Conservation (phyloP, 106 monocot species). For the Vanilla planifolia region DNA sequence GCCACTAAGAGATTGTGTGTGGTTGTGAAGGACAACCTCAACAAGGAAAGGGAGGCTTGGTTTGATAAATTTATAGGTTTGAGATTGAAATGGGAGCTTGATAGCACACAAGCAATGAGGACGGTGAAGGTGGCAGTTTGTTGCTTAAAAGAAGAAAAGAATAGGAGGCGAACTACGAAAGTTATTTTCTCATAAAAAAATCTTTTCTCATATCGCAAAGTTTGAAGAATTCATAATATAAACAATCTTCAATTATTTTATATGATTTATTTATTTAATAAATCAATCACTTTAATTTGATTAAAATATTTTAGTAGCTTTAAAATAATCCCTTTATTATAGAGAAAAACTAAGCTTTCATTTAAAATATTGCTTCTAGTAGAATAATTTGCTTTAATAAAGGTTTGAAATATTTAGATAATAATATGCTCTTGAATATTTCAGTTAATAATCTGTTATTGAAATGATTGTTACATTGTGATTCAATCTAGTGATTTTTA, state of each 20-base stretch:
- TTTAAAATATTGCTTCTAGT: no score
- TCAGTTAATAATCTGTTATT: no score
- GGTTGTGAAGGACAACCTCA: slow-evolving; percentile 4
- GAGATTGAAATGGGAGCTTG: slow-evolving; percentile 20
- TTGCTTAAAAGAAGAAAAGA: slow-evolving; percentile 29
- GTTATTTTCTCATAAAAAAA: slow-evolving; percentile 5
- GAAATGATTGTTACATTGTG: no score
- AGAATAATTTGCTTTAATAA: no score
- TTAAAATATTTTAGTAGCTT: no score
- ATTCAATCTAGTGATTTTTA: no score
- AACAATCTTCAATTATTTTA: neutral
- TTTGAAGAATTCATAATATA: neutral
- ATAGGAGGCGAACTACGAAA: slow-evolving; percentile 25
- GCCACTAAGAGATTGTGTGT: neutral
- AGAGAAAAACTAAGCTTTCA: no score
- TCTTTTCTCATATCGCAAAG: neutral
- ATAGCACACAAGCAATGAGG: slow-evolving; percentile 7
- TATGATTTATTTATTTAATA: no score
- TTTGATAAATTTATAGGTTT: slow-evolving; percentile 1
- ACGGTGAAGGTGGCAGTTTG: slow-evolving; percentile 18
- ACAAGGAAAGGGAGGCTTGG: slow-evolving; percentile 3
- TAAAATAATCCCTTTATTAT: no score
- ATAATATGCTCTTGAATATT: no score
- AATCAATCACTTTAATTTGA: no score
- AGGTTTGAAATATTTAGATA: no score